phyloP scores from a whole-genome alignment of 257 asterid species.

The Nicotiana undulata region DNA sequence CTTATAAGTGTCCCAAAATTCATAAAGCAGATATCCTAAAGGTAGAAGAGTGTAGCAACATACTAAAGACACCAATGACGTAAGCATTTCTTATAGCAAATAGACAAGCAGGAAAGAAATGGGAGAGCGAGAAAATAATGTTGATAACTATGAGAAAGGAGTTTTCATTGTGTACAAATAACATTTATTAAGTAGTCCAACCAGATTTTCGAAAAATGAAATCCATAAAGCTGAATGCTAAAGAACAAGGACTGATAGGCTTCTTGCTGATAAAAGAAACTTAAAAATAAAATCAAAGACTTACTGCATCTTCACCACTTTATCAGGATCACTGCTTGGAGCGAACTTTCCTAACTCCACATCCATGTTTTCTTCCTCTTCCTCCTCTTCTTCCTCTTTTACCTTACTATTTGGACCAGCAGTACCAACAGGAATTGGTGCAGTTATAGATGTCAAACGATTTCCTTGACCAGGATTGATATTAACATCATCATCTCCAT shows the following conservation, averaged over 20 bases:
- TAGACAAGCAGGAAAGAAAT: not conserved
- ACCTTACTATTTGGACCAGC: slow-evolving; percentile 41
- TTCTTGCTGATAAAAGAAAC: not conserved
- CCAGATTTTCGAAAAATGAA: not conserved
- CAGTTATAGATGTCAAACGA: slow-evolving; percentile 33
- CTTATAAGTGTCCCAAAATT: not conserved
- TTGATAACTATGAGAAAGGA: not conserved
- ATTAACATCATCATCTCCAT: slow-evolving; percentile 29
- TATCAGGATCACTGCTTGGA: slow-evolving; percentile 65
- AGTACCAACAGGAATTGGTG: slow-evolving; percentile 19
- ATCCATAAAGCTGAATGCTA: not conserved
- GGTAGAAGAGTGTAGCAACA: not conserved
- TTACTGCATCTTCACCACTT: slow-evolving; percentile 87
- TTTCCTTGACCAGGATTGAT: slow-evolving; percentile 24
- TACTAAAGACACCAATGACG: not conserved
- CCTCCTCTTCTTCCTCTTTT: slow-evolving; percentile 91
- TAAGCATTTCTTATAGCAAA: not conserved
- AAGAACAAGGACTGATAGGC: not conserved
- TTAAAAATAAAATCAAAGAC: slow-evolving; percentile 17
- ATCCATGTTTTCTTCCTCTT: slow-evolving; percentile 89
- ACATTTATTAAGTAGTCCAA: not conserved
- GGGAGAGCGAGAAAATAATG: not conserved
- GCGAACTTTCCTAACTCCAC: slow-evolving; percentile 66
- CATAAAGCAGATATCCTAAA: not conserved
- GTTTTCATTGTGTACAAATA: not conserved